Conservation (phyloP, 345 rosid genomes). For the Abelmoschus esculentus region DNA sequence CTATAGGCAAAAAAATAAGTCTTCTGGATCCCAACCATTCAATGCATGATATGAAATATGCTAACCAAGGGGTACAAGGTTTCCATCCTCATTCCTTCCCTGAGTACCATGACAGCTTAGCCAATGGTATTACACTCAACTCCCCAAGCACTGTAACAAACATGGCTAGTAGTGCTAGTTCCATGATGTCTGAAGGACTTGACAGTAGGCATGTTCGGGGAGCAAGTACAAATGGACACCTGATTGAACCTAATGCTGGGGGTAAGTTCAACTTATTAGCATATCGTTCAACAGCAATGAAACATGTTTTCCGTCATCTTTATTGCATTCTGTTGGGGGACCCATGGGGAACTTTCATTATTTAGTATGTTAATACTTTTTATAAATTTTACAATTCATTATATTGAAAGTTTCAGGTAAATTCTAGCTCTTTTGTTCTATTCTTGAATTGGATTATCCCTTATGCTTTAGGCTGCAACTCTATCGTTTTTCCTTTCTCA, state of each 20-base stretch:
- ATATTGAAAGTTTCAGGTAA: neutral
- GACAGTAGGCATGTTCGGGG: constrained; percentile 41
- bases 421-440: neutral
- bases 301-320: neutral
- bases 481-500: neutral
- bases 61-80: constrained; percentile 39
- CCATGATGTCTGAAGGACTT: constrained; percentile 44
- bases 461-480: neutral
- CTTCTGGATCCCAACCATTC: constrained; percentile 42
- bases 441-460: neutral
- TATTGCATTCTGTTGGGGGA: neutral
- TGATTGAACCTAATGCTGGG: constrained; percentile 41
- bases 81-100: constrained; percentile 74
- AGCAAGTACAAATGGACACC: constrained; percentile 40
- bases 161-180: constrained; percentile 36
- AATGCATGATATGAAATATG: constrained; percentile 44
- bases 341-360: neutral
- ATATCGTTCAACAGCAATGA: constrained; percentile 6
- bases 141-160: constrained; percentile 34
- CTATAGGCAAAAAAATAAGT: constrained; percentile 50
- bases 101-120: constrained; percentile 54
- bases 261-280: constrained; percentile 33
- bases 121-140: constrained; percentile 44
- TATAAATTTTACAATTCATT: neutral
- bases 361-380: neutral